Conservation (phyloP, 2,329 filamentous ascomycete species). For the Neofusicoccum kwambonambiense region DNA sequence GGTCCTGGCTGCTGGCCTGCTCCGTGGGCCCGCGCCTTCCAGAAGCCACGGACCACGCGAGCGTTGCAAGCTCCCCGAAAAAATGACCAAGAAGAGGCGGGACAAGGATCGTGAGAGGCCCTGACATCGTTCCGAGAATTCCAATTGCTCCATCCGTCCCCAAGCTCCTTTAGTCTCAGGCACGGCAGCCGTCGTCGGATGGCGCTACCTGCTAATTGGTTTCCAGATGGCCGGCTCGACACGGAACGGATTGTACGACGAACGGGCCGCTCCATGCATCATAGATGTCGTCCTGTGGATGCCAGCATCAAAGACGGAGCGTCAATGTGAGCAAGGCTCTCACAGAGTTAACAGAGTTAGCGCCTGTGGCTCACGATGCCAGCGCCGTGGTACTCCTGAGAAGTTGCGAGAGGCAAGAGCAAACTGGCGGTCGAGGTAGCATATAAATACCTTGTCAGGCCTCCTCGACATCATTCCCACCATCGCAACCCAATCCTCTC, state of each 20-base stretch:
- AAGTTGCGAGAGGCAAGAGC: background rate
- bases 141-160: conserved; percentile 8
- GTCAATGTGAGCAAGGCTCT: conserved; percentile 13
- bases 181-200: conserved; percentile 8
- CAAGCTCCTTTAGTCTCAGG: conserved; percentile 14
- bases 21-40: conserved; percentile 8
- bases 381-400: conserved; percentile 1
- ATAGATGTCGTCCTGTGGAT: conserved; percentile 5
- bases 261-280: conserved; percentile 18
- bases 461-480: background rate
- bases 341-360: conserved; percentile 11
- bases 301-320: background rate
- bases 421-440: conserved; percentile 2
- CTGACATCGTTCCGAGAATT: background rate
- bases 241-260: conserved; percentile 14
- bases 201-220: conserved; percentile 9
- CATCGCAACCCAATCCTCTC: background rate
- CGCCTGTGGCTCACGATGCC: conserved; percentile 51
- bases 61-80: background rate
- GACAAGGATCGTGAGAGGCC: background rate
- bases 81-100: conserved; percentile 4
- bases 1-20: background rate
- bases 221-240: conserved; percentile 12
- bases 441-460: conserved; percentile 15
- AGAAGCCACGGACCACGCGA: conserved; percentile 16